A percentile compares a stretch with the other conserved stretches of the same genome.
Evolutionary conservation across 1,139 yeast genomes (phyloP).

Genomic region (Lodderomyces beijingensis): DNA sequence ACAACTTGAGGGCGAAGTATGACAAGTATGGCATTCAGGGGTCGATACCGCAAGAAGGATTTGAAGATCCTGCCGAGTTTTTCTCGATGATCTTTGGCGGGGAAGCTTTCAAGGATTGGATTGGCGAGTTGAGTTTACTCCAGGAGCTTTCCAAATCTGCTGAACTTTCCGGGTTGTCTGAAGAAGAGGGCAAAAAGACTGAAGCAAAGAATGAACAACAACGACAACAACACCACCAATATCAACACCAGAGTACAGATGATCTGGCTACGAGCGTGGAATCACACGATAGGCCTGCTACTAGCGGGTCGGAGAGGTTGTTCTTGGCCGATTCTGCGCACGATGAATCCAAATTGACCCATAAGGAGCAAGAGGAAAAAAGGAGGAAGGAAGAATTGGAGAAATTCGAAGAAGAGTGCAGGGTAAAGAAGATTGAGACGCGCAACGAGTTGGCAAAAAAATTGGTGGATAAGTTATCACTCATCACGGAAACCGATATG

Average conservation of each 20-base stretch:
- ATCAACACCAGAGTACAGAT: background rate
- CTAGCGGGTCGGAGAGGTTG: conserved; percentile 2
- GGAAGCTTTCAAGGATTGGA: conserved; percentile 81
- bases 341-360: conserved; percentile 14
- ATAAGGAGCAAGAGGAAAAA: conserved; percentile 43
- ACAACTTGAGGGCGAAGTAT: conserved; percentile 65
- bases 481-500: conserved; percentile 82
- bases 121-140: conserved; percentile 66
- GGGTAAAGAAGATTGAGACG: conserved; percentile 66
- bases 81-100: conserved; percentile 75
- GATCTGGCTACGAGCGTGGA: background rate
- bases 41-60: conserved; percentile 77
- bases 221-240: background rate
- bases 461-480: conserved; percentile 61
- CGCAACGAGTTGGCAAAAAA: conserved; percentile 61
- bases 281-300: background rate
- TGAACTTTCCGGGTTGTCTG: conserved; percentile 33
- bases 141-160: conserved; percentile 58
- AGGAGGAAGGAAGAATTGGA: conserved; percentile 62
- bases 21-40: conserved; percentile 85
- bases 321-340: conserved; percentile 11
- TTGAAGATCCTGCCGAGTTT: conserved; percentile 84
- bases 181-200: conserved; percentile 7
- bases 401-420: conserved; percentile 75
- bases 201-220: background rate